Conservation (phyloP, 331 rosid genomes). For the Prunus yedoensis region DNA sequence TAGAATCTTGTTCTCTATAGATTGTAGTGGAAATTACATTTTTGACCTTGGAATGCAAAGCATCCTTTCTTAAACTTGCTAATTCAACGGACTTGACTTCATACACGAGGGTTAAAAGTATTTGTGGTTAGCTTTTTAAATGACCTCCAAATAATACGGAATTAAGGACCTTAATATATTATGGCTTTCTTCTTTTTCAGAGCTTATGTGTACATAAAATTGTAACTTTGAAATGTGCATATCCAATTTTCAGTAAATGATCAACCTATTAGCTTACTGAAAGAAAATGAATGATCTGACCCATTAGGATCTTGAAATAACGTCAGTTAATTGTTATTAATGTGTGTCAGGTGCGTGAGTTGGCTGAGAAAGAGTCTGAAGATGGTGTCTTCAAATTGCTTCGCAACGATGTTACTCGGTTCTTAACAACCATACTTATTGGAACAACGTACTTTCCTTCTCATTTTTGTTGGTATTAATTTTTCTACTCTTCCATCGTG, state of each 20-base stretch:
- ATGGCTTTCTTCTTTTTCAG: not conserved
- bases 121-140: not conserved
- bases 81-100: not conserved
- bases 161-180: not conserved
- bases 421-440: conserved; percentile 94
- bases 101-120: not conserved
- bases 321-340: conserved; percentile 11
- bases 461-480: conserved; percentile 16
- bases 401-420: conserved; percentile 89
- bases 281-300: not conserved
- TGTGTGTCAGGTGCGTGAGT: conserved; percentile 77
- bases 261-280: not conserved
- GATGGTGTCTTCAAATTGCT: conserved; percentile 93
- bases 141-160: not conserved
- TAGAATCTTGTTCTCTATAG: too few species aligned
- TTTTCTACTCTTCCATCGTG: conserved; percentile 15
- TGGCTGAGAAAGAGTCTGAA: conserved; percentile 95
- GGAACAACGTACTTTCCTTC: conserved; percentile 90
- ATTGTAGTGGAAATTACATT: not conserved
- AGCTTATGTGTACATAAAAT: not conserved
- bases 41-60: not conserved
- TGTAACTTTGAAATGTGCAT: not conserved
- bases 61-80: not conserved
- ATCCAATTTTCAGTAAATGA: not conserved
- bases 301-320: not conserved